Base-by-base conservation (phyloP, 129 eudicot genomes). In the Apium graveolens region DNA sequence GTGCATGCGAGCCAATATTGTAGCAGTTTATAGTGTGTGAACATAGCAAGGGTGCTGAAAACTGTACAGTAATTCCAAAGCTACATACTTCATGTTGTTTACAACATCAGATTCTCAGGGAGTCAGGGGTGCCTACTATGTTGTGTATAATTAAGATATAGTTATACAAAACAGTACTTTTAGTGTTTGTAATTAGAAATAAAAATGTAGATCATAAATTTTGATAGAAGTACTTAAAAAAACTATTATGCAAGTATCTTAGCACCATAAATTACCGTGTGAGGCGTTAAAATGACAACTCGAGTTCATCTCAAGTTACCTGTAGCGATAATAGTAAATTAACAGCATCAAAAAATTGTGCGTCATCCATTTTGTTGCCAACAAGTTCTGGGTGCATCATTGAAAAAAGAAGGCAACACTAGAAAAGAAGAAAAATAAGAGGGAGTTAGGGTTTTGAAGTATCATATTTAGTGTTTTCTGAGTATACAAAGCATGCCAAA, bases 381-480 rank as follows among this genome's bases (percentile, higher is more conserved):
- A 84, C 87, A 29, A 84, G 51, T 53, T 81, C 90, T 7, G 86
- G 70, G 8, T 82, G 83, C 86, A 87, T 81, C 80, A 21, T 42
- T 41, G 92, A 86, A 46, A 85, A 81, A 24, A 85, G 79, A 26
- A 85, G 82, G 76, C 81, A 78, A 65, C 90, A 83, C 87, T 86
- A 42, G 31, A 63, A 18, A 48, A n/a, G 41, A 18, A 73, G 12
- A 63, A 11, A 63, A 11, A 16, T 11, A 32, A 17, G 73, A 82
- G 11, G 5, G 20, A 31, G 1, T 1, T 51, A 31, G n/a, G 31
- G 13, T 20, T 78, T 5, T 53, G 3, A 42, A n/a, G n/a, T 4
- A 48, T 73, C 16, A 24, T 5, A 24, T 55, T 55, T 55, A 0
- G 65, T 53, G 21, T 53, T 20, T 21, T 26, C 27, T 21, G 3